Conservation (phyloP, 129 eudicot species). For the Escallonia herrerae region DNA sequence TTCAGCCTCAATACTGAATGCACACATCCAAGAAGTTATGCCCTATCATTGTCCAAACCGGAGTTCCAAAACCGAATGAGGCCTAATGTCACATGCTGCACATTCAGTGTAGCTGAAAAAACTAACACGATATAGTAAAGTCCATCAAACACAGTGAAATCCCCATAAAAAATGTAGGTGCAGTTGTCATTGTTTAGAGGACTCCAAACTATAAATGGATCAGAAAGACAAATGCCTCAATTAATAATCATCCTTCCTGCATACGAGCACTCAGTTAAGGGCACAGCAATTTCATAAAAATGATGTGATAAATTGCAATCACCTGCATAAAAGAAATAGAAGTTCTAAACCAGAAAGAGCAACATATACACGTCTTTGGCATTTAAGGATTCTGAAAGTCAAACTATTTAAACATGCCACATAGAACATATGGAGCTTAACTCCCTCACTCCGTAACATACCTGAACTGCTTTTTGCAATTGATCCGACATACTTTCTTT, state of each 20-base stretch:
- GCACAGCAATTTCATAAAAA: too few species aligned
- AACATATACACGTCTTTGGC: too few species aligned
- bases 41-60: neutral
- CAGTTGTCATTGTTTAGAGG: too few species aligned
- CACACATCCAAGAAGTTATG: neutral
- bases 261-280: too few species aligned
- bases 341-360: neutral
- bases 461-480: conserved; percentile 58
- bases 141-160: neutral
- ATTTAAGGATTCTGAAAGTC: too few species aligned
- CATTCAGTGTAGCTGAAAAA: neutral
- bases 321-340: neutral
- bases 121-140: neutral
- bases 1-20: neutral
- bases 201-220: too few species aligned
- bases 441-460: neutral
- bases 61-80: too few species aligned
- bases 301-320: neutral
- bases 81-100: too few species aligned
- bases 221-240: too few species aligned
- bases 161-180: neutral
- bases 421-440: neutral
- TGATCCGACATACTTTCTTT: conserved; percentile 22
- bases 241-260: too few species aligned
- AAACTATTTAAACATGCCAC: neutral